These are phyloP conservation scores for Populus hybrid DNA, from an alignment of 441 rosid genomes.

Conservation along the genomic window DNA sequence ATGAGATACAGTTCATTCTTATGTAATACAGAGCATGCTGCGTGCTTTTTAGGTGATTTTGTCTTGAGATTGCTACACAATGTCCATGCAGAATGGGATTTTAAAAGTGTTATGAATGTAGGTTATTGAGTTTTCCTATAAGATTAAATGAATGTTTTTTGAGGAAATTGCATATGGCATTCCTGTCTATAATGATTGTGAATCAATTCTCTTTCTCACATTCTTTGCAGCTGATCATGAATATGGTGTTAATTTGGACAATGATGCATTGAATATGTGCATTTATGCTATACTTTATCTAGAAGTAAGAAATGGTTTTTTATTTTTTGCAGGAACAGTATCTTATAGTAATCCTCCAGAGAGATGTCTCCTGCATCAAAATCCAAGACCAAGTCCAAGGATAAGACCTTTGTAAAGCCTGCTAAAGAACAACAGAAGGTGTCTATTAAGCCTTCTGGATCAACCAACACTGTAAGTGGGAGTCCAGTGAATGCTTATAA, in stretches of 20 bases:
- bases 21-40: neutral
- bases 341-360: constrained; percentile 19
- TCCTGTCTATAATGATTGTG: neutral
- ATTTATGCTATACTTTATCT: neutral
- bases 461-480: constrained; percentile 38
- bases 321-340: neutral
- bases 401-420: constrained; percentile 35
- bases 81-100: neutral
- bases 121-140: neutral
- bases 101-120: neutral
- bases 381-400: constrained; percentile 51
- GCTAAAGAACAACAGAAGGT: constrained; percentile 55
- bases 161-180: neutral
- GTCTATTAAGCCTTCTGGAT: constrained; percentile 40
- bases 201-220: neutral
- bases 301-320: neutral
- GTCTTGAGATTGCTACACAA: neutral
- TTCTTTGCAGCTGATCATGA: neutral
- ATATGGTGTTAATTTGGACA: neutral
- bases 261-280: neutral
- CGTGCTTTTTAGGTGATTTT: neutral
- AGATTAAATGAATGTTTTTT: neutral
- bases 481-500: constrained; percentile 62
- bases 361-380: constrained; percentile 65
- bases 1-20: neutral